Percentiles rank a stretch among this genome's conserved stretches.
Conservation (phyloP, 1,139 yeast species). For the Geotrichum klebahnii region DNA sequence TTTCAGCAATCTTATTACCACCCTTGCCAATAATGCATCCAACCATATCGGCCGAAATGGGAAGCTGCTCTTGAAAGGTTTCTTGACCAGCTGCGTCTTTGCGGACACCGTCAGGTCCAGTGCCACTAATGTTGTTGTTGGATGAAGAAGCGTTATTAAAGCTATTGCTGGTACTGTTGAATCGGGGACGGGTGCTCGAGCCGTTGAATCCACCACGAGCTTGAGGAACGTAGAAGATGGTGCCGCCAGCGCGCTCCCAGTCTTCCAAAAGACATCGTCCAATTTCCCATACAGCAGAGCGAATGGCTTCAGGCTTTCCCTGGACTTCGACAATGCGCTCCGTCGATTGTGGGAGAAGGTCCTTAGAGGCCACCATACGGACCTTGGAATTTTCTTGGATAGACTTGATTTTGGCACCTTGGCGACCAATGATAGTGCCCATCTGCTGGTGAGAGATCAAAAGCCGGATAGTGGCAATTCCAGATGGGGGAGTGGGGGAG, state of each 20-base stretch:
- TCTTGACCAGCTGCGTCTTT: slow-evolving; percentile 26
- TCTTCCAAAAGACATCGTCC: slow-evolving; percentile 74
- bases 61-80: slow-evolving; percentile 43
- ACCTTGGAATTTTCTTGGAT: slow-evolving; percentile 68
- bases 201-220: slow-evolving; percentile 33
- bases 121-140: slow-evolving; percentile 17
- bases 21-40: slow-evolving; percentile 89
- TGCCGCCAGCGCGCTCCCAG: slow-evolving; percentile 56
- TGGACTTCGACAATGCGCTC: slow-evolving; percentile 88
- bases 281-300: slow-evolving; percentile 55
- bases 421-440: slow-evolving; percentile 87
- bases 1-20: slow-evolving; percentile 83
- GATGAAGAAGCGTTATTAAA: slow-evolving; percentile 3
- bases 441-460: slow-evolving; percentile 81
- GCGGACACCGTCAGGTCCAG: slow-evolving; percentile 15
- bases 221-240: slow-evolving; percentile 62
- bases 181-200: slow-evolving; percentile 18
- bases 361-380: slow-evolving; percentile 84
- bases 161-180: slow-evolving; percentile 13
- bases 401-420: slow-evolving; percentile 75
- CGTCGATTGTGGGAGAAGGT: slow-evolving; percentile 74
- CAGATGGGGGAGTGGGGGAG: slow-evolving; percentile 49
- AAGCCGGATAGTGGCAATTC: slow-evolving; percentile 58
- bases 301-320: slow-evolving; percentile 64
- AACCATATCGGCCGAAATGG: slow-evolving; percentile 77